Percentiles rank a stretch among this genome's conserved stretches.
These are phyloP conservation scores for Cardiospermum halicacabum DNA, from an alignment of 345 rosid genomes.

Conservation along the genomic window DNA sequence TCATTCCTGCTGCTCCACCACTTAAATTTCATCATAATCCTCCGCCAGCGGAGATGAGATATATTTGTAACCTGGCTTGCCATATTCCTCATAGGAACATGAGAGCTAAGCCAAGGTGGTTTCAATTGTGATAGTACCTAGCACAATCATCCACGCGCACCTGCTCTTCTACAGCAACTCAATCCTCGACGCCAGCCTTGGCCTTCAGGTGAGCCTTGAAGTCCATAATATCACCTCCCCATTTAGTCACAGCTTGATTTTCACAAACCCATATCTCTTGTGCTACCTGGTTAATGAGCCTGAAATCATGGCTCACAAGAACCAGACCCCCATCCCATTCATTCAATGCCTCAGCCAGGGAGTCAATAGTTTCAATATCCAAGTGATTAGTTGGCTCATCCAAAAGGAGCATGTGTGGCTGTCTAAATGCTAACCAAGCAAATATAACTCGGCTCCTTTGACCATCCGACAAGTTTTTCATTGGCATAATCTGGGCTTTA, in stretches of 20 bases:
- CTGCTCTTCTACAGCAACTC: slow-evolving; percentile 7
- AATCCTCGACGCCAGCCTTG: slow-evolving; percentile 69
- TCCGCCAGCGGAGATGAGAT: slow-evolving; percentile 3
- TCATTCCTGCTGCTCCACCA: slow-evolving; percentile 10
- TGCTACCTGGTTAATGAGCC: slow-evolving; percentile 86
- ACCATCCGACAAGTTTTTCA: slow-evolving; percentile 97
- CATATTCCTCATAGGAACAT: neutral
- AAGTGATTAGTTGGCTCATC: slow-evolving; percentile 98
- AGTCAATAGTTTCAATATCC: slow-evolving; percentile 97
- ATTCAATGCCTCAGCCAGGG: slow-evolving; percentile 78
- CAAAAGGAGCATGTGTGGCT: slow-evolving; percentile 84
- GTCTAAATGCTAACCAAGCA: slow-evolving; percentile 94
- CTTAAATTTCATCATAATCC: neutral
- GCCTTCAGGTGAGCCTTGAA: slow-evolving; percentile 68
- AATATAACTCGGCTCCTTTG: slow-evolving; percentile 94
- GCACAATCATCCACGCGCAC: neutral
- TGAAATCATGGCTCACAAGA: slow-evolving; percentile 85
- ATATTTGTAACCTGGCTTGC: neutral
- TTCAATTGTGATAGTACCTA: neutral
- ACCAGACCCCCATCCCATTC: slow-evolving; percentile 92
- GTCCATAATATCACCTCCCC: slow-evolving; percentile 88
- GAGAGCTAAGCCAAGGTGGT: neutral
- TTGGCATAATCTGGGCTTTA: slow-evolving; percentile 96
- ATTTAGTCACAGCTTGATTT: slow-evolving; percentile 59
- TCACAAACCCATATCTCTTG: slow-evolving; percentile 88